Base-by-base conservation (phyloP, 257 asterid species). In the Apocynum venetum region DNA sequence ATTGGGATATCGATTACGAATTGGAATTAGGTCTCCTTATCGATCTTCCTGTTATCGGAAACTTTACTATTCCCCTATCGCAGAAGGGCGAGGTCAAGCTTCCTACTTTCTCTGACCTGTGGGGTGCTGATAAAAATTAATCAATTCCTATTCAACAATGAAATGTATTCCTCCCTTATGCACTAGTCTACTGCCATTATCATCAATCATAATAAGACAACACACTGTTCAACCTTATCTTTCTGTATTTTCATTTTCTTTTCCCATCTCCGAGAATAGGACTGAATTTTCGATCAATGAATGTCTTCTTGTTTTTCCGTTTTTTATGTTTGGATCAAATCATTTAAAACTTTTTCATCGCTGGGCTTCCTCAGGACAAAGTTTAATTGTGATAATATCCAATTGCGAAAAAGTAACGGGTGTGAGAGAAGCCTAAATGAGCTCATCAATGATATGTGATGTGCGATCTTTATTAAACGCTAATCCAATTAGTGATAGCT, bases 61-160 rank as follows among this genome's bases (percentile, higher is more conserved):
- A 84, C 53, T 49, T 90, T 65, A 90, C 95, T 31, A 86, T 93
- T 74, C 98, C 98, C 0, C 35, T 93, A 4, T 66, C 85, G 7
- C 88, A 82, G 9, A 85, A 86, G 76, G 98, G 98, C 0, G 96
- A 88, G 86, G 79, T 91, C 86, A 93, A 93, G 85, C 91, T 93
- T 15, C 98, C 97, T 5, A 76, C 87, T 49, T 85, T 92, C 57
- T 73, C 84, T 17, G 96, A 93, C 76, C 25, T 90, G 68, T 80
- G 13, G 4, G 77, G 78, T 19, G 70, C 75, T 48, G 66, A 75
- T 47, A 56, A 74, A 25, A 55, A 6, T 2, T 61, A 69, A n/a
- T 17, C 8, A 3, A 9, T 36, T 64, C 31, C 10, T 8, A 17
- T 61, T 3, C 66, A 65, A 46, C 75, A 71, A 6, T 14, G 47